Percentiles rank a stretch among this genome's conserved stretches.
phyloP scores from a whole-genome alignment of 192 early-diverging fungal species.

The Linnemannia exigua region DNA sequence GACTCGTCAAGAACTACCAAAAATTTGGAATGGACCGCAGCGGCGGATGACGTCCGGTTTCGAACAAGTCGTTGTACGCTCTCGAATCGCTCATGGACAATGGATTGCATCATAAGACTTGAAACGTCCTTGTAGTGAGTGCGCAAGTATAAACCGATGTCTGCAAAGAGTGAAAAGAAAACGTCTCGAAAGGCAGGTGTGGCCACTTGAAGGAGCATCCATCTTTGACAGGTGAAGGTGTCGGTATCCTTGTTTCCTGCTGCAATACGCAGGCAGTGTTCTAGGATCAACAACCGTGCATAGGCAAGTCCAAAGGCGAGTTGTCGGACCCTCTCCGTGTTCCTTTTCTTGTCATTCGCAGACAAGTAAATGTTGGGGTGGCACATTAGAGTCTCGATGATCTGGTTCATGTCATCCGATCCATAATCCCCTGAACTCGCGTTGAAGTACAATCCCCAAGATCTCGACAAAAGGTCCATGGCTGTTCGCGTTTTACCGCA shows the following conservation, averaged over 20 bases:
- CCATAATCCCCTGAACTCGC: constrained; percentile 8
- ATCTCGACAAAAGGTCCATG: not conserved
- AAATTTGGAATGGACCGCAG: constrained; percentile 8
- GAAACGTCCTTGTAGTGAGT: not conserved
- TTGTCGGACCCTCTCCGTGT: constrained; percentile 5
- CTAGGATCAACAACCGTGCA: constrained; percentile 11
- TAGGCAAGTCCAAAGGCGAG: constrained; percentile 3
- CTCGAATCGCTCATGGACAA: not conserved
- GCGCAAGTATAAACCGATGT: not conserved
- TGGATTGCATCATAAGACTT: not conserved
- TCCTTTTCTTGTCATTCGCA: not conserved
- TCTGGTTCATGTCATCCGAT: constrained; percentile 11
- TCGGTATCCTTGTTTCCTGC: constrained; percentile 11
- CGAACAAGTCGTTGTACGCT: not conserved
- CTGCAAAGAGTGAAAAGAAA: not conserved
- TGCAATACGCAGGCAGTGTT: not conserved
- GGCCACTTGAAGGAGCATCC: constrained; percentile 28
- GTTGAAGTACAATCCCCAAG: constrained; percentile 18
- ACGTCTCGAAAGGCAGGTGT: constrained; percentile 18
- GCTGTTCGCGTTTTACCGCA: constrained; percentile 15
- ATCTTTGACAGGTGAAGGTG: constrained; percentile 26
- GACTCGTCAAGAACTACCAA: constrained; percentile 17
- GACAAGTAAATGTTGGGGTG: not conserved
- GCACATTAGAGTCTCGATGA: not conserved
- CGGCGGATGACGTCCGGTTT: not conserved